Conservation (phyloP, 2,329 filamentous ascomycete genomes). For the Teratosphaeriaceae sp. region DNA sequence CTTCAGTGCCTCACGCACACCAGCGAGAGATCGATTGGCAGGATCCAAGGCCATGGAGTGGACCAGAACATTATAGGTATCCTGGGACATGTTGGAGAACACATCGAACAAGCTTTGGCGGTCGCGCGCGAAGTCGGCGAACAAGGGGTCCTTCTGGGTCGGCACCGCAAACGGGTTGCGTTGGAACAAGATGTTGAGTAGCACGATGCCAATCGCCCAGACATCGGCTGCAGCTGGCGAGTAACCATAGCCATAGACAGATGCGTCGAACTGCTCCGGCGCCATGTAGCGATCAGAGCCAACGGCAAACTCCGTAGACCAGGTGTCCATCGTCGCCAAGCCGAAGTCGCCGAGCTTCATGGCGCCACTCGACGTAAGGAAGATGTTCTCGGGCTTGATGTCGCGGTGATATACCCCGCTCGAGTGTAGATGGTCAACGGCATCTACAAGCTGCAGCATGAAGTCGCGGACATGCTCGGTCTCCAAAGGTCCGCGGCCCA, state of each 20-base stretch:
- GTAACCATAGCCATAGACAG: constrained; percentile 65
- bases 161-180: constrained; percentile 93
- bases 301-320: constrained; percentile 88
- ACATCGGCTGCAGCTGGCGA: constrained; percentile 89
- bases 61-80: constrained; percentile 89
- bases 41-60: constrained; percentile 90
- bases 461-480: constrained; percentile 96
- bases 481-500: constrained; percentile 79
- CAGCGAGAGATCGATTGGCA: constrained; percentile 73
- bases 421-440: constrained; percentile 82
- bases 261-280: constrained; percentile 92
- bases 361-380: constrained; percentile 74
- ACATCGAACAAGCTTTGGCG: constrained; percentile 96
- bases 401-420: constrained; percentile 94
- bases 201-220: constrained; percentile 94
- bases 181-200: constrained; percentile 94
- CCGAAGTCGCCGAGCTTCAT: constrained; percentile 99
- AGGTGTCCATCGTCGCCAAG: constrained; percentile 78
- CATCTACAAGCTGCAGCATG: constrained; percentile 89
- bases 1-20: constrained; percentile 68
- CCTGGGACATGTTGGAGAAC: constrained; percentile 97
- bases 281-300: constrained; percentile 99
- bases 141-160: constrained; percentile 83
- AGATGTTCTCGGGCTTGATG: constrained; percentile 99
- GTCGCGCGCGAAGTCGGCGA: constrained; percentile 87